These are phyloP conservation scores for Vitis riparia DNA, from an alignment of 164 flowering plant species.

Conservation along the genomic window DNA sequence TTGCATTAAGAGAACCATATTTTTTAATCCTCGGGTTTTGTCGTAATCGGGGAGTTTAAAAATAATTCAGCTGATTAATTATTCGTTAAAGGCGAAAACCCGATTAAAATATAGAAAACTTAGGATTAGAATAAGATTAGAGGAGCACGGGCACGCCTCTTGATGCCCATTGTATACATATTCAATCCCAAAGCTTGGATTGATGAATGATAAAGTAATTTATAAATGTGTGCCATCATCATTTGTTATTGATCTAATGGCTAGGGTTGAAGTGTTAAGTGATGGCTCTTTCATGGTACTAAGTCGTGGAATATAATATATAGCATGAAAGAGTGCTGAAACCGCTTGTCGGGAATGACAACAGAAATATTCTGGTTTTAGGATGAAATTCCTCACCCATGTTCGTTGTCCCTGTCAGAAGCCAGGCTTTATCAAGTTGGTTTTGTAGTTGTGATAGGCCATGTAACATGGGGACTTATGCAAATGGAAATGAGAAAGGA, in stretches of 20 bases:
- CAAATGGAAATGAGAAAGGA: no score
- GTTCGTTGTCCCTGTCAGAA: slow-evolving; percentile 26
- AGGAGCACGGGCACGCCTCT: not conserved
- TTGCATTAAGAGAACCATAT: slow-evolving; percentile 16
- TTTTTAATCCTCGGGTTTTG: slow-evolving; percentile 12
- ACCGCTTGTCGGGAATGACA: slow-evolving; percentile 32
- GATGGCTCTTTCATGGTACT: not conserved
- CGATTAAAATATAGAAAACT: not conserved
- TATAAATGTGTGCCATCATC: not conserved
- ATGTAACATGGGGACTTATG: no score
- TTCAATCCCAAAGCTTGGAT: slow-evolving; percentile 9
- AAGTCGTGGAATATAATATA: not conserved
- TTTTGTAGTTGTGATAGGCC: not conserved
- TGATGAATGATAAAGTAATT: slow-evolving; percentile 11
- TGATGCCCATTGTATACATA: not conserved
- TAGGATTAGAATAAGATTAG: not conserved
- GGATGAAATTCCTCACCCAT: slow-evolving; percentile 19
- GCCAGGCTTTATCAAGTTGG: slow-evolving; percentile 16
- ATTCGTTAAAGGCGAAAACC: slow-evolving; percentile 12
- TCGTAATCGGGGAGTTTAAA: slow-evolving; percentile 4
- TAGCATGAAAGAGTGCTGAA: slow-evolving; percentile 21
- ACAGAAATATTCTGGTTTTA: slow-evolving; percentile 17
- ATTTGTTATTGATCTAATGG: slow-evolving; percentile 9
- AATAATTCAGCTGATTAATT: slow-evolving; percentile 20
- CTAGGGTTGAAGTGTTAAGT: not conserved